Percentiles rank a stretch among this genome's conserved stretches.
Conservation (phyloP, 352 stramenopile genomes). For the Globisporangium paddicum region DNA sequence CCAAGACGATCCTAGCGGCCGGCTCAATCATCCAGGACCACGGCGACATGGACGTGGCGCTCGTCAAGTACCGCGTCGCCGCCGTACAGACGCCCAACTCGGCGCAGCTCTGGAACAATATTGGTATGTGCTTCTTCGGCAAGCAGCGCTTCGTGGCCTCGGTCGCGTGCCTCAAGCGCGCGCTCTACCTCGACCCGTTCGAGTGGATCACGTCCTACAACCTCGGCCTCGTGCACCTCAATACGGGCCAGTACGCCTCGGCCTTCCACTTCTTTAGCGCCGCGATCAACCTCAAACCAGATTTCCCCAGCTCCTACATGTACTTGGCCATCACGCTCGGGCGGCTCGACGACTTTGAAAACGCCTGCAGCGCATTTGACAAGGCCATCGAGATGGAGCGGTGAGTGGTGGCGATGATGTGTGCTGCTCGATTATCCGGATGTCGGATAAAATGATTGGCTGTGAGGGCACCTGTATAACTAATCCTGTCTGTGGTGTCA, state of each 20-base stretch:
- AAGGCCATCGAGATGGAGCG: constrained; percentile 89
- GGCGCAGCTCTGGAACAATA: constrained; percentile 94
- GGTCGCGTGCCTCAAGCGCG: constrained; percentile 89
- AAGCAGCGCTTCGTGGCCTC: constrained; percentile 86
- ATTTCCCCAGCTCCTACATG: constrained; percentile 91
- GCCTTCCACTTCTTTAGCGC: constrained; percentile 93
- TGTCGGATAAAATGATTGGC: constrained; percentile 1
- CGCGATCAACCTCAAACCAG: constrained; percentile 84
- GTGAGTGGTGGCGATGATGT: constrained; percentile 30
- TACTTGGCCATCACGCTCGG: constrained; percentile 90
- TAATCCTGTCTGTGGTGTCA: neutral
- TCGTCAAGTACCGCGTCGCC: constrained; percentile 93
- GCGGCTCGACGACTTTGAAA: constrained; percentile 90
- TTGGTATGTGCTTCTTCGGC: constrained; percentile 95
- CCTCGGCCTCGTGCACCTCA: constrained; percentile 91
- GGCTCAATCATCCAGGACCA: constrained; percentile 94
- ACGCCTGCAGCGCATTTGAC: constrained; percentile 89
- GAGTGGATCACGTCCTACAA: constrained; percentile 96
- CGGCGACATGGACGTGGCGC: constrained; percentile 90
- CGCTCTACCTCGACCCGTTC: constrained; percentile 91
- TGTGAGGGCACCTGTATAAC: constrained; percentile 2
- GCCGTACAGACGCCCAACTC: constrained; percentile 90
- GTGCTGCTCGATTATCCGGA: neutral
- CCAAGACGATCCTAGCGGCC: constrained; percentile 91
- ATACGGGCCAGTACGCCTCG: constrained; percentile 90